Conservation (phyloP, 176 grass and related monocot genomes). For the Musa troglodytarum region DNA sequence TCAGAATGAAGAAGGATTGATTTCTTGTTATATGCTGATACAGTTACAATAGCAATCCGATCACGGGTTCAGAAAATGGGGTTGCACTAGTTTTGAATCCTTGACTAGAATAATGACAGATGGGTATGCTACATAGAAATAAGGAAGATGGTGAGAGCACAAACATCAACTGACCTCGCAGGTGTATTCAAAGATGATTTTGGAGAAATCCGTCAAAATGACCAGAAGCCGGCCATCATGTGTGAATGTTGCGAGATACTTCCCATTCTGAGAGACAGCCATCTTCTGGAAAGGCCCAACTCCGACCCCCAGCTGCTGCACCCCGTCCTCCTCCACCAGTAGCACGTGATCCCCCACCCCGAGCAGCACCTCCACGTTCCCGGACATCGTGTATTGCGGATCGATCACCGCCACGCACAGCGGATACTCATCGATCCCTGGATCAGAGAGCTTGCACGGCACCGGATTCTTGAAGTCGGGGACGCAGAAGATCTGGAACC, state of each 20-base stretch:
- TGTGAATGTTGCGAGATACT: slow-evolving; percentile 75
- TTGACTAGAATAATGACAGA: not conserved
- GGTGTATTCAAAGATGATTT: slow-evolving; percentile 81
- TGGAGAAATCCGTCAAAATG: slow-evolving; percentile 79
- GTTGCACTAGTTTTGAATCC: not conserved
- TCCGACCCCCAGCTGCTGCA: slow-evolving; percentile 63
- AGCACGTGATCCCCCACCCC: slow-evolving; percentile 70
- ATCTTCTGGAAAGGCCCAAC: slow-evolving; percentile 95
- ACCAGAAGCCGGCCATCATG: slow-evolving; percentile 78
- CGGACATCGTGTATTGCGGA: slow-evolving; percentile 79
- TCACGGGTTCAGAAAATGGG: not conserved
- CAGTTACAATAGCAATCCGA: not conserved
- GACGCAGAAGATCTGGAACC: slow-evolving; percentile 47
- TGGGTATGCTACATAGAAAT: not conserved
- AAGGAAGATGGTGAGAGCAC: not conserved
- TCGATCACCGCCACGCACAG: slow-evolving; percentile 82
- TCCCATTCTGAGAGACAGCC: slow-evolving; percentile 81
- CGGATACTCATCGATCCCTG: slow-evolving; percentile 55
- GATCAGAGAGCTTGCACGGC: slow-evolving; percentile 59
- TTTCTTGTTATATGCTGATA: not conserved
- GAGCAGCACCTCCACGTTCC: slow-evolving; percentile 77
- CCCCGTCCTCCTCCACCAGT: slow-evolving; percentile 60
- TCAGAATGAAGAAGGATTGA: not conserved
- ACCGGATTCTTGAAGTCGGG: slow-evolving; percentile 49
- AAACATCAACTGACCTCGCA: slow-evolving; percentile 59